Evolutionary conservation across 2,329 filamentous ascomycete genomes (phyloP).

Genomic region (Scolecobasidium constrictum): DNA sequence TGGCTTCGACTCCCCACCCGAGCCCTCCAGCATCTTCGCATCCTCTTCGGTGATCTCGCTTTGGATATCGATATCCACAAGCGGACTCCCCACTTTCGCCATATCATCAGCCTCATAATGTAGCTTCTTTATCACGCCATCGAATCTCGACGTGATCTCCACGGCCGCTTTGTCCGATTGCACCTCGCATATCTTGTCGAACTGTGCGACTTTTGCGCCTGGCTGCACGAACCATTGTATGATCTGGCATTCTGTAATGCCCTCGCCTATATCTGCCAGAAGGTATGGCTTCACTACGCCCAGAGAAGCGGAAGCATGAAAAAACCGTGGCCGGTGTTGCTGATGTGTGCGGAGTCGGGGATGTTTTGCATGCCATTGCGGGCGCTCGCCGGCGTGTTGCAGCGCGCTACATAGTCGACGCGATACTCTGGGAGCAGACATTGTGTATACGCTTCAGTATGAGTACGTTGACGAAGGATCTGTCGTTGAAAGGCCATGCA

Average conservation of each 20-base stretch:
- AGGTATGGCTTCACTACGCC: slow-evolving; percentile 65
- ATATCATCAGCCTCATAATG: slow-evolving; percentile 95
- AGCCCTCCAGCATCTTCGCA: slow-evolving; percentile 24
- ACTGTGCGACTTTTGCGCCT: slow-evolving; percentile 90
- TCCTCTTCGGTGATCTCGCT: slow-evolving; percentile 60
- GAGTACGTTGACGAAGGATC: no score
- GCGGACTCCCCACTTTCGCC: slow-evolving; percentile 80
- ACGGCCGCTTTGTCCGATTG: slow-evolving; percentile 88
- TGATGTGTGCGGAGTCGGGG: not conserved
- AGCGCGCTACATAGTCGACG: not conserved
- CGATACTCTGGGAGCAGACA: not conserved
- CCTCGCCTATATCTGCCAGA: slow-evolving; percentile 78
- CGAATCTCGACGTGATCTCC: slow-evolving; percentile 87
- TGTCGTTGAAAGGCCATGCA: no score
- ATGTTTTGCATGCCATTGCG: not conserved
- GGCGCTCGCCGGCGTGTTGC: not conserved
- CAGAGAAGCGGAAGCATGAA: slow-evolving; percentile 22
- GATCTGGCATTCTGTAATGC: slow-evolving; percentile 95
- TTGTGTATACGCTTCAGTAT: no score
- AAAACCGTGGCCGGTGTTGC: slow-evolving; percentile 19
- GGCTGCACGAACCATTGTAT: slow-evolving; percentile 99
- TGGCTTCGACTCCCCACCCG: not conserved
- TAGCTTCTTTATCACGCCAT: slow-evolving; percentile 90
- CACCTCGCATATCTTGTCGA: slow-evolving; percentile 94
- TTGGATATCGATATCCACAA: slow-evolving; percentile 90